Conservation (phyloP, 495 filamentous ascomycete species). For the Tuber indicum region DNA sequence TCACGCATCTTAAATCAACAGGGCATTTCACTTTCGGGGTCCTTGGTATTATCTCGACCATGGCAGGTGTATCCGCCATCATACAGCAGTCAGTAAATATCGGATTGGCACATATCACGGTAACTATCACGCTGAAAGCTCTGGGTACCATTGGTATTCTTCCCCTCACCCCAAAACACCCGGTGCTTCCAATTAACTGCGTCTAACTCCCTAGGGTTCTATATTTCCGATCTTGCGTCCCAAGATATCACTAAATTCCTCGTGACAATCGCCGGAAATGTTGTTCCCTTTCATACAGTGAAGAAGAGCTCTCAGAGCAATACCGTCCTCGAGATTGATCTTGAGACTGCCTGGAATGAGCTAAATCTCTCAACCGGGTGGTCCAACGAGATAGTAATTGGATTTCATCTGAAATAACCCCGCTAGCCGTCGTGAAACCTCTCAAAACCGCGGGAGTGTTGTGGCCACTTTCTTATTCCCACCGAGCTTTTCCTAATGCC, state of each 20-base stretch:
- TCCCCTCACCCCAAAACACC: background rate
- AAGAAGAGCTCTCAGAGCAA: conserved; percentile 49
- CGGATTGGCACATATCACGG: conserved; percentile 54
- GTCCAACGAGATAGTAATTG: conserved; percentile 75
- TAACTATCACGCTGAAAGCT: conserved; percentile 68
- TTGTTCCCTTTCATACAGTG: conserved; percentile 63
- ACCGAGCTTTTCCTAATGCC: background rate
- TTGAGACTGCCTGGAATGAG: conserved; percentile 70
- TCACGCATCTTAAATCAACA: conserved; percentile 46
- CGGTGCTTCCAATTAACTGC: conserved; percentile 9
- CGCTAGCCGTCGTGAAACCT: background rate
- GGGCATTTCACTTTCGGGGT: conserved; percentile 52
- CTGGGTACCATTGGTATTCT: conserved; percentile 68
- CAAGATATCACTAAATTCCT: conserved; percentile 63
- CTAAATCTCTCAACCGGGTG: conserved; percentile 65
- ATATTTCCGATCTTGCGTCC: conserved; percentile 60
- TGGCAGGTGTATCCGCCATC: conserved; percentile 80
- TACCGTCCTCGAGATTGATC: conserved; percentile 68
- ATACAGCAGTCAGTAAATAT: conserved; percentile 53
- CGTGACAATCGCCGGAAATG: conserved; percentile 63
- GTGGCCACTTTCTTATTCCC: background rate
- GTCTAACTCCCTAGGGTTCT: conserved; percentile 50
- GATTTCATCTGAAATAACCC: conserved; percentile 46
- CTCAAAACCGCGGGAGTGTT: background rate
- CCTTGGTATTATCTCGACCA: conserved; percentile 79